Evolutionary conservation across 139 green algal species (phyloP).

Genomic region (Yamagishiella unicocca): DNA sequence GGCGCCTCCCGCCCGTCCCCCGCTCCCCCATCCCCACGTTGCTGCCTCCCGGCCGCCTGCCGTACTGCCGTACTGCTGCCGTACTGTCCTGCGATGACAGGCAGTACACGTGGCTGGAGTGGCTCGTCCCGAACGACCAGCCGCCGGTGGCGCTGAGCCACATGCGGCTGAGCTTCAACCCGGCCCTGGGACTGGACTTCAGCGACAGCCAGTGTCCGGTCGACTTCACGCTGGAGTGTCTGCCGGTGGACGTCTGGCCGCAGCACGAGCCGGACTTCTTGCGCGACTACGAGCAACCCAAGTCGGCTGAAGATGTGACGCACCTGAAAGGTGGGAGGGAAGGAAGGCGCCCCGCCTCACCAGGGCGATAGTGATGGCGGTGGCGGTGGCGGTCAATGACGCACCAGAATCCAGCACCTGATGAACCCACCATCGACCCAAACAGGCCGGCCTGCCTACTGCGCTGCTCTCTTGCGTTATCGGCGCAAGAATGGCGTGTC

Average conservation of each 20-base stretch:
- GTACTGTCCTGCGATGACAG: not conserved
- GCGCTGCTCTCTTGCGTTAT: too few relatives aligned
- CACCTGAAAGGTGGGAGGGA: not conserved
- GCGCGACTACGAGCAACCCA: not conserved
- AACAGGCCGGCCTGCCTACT: too few relatives aligned
- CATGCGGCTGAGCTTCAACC: not conserved
- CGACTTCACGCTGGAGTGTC: slow-evolving; percentile 3
- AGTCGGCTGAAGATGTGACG: not conserved
- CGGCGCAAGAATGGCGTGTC: too few relatives aligned
- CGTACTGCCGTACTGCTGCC: not conserved
- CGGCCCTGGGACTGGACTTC: not conserved
- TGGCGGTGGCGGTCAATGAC: too few relatives aligned
- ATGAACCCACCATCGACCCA: too few relatives aligned
- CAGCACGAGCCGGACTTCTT: not conserved
- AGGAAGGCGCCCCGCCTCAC: too few relatives aligned
- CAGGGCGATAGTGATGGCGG: too few relatives aligned
- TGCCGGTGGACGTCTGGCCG: not conserved
- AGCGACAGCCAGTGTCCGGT: not conserved
- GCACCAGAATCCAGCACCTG: too few relatives aligned
- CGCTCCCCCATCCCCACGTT: too few relatives aligned
- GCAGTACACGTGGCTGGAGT: slow-evolving; percentile 47
- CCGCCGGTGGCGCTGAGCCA: slow-evolving; percentile 4
- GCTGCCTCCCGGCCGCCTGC: too few relatives aligned
- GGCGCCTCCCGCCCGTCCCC: too few relatives aligned
- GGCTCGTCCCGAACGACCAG: slow-evolving; percentile 36